A percentile compares a stretch with the other conserved stretches of the same genome.
Conservation (phyloP, 208 protist species). For the Trypanosoma platydactyli region DNA sequence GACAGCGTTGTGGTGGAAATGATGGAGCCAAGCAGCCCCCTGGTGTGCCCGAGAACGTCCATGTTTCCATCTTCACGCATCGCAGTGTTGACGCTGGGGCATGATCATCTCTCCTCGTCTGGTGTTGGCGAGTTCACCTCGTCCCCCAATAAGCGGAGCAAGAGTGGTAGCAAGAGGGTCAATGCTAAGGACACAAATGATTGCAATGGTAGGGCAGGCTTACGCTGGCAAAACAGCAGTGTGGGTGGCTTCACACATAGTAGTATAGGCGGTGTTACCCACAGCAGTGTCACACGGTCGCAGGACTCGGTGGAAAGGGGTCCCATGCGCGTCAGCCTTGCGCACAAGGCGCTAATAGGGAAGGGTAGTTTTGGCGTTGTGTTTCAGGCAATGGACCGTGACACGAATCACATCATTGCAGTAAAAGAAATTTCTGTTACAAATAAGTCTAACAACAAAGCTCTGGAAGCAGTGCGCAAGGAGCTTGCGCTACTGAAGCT, state of each 20-base stretch:
- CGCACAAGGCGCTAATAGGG: constrained; percentile 76
- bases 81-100: not conserved
- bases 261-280: constrained; percentile 4
- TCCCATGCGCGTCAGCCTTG: constrained; percentile 51
- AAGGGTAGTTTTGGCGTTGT: constrained; percentile 88
- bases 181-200: not conserved
- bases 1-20: constrained; percentile 22
- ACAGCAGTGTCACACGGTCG: constrained; percentile 16
- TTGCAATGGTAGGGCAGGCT: not conserved
- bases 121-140: not conserved
- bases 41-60: not conserved
- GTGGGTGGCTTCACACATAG: not conserved
- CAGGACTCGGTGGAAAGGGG: constrained; percentile 10
- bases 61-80: not conserved
- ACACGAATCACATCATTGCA: constrained; percentile 87
- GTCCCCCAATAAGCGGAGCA: constrained; percentile 10
- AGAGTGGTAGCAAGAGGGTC: not conserved
- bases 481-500: constrained; percentile 81
- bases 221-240: not conserved
- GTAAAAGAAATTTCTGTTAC: constrained; percentile 79
- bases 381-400: constrained; percentile 83
- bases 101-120: not conserved
- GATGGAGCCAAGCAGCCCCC: not conserved
- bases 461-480: constrained; percentile 41
- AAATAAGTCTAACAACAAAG: not conserved